phyloP scores from a whole-genome alignment of 179 eudicot species.

The Silene coronaria region DNA sequence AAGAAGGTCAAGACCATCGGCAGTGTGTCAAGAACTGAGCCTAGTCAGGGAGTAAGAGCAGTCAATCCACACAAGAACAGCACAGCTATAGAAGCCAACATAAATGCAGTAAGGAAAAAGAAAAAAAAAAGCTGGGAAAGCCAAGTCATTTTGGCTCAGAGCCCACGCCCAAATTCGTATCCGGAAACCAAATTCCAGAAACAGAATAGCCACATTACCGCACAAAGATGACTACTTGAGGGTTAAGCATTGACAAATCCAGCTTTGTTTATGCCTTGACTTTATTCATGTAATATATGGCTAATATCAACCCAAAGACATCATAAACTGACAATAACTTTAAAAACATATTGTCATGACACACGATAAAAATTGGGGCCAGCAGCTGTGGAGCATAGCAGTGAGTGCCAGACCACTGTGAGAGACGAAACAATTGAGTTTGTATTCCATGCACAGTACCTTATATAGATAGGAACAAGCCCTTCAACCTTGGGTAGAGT shows the following conservation, averaged over 20 bases:
- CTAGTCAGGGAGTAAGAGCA: background rate
- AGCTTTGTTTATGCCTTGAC: background rate
- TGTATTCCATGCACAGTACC: slow-evolving; percentile 33
- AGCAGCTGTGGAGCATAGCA: background rate
- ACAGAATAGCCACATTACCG: background rate
- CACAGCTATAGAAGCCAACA: background rate
- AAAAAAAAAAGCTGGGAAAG: background rate
- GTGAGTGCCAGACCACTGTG: background rate
- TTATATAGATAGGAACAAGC: slow-evolving; percentile 87
- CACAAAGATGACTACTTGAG: background rate
- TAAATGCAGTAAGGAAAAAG: background rate
- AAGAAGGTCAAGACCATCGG: background rate
- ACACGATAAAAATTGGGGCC: background rate
- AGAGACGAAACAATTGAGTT: background rate
- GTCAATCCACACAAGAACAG: background rate
- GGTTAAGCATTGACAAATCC: background rate
- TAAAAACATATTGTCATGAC: background rate
- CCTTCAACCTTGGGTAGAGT: slow-evolving; percentile 86
- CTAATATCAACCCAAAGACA: background rate
- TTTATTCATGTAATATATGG: background rate
- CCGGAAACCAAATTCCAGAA: background rate
- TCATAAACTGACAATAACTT: background rate
- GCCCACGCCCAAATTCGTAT: background rate
- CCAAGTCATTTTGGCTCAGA: background rate
- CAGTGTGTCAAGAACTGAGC: background rate